Evolutionary conservation across 352 stramenopile species (phyloP), one percentile per base, ranked within the genome.

Genomic region (Pythium plurisporium): DNA sequence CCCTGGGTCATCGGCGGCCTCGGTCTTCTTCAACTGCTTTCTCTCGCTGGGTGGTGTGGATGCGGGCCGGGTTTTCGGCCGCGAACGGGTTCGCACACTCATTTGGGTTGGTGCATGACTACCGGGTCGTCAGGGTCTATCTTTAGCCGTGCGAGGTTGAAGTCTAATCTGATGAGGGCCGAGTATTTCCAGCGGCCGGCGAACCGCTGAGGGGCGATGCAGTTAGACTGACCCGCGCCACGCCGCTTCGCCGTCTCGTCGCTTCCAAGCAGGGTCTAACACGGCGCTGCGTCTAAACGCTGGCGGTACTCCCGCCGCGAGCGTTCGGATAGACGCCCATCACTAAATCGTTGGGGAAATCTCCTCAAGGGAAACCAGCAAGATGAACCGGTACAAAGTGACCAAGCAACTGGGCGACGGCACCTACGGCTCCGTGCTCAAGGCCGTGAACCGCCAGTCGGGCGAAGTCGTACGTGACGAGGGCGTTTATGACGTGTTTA

Each of bases 391-490:
- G 26, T 97, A 97, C 76, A 97, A 97, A 69, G 76, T 98, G 47
- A 98, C 91, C 30, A 97, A 98, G 73, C 86, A 97, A 65, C 72
- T 98, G 30, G 95, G 95, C 48, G 94, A 98, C 72, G 95, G 95
- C 55, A 98, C 95, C 15, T 98, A 98, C 57, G 94, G 95, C 42
- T 97, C 86, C 3, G 94, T 98, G 51, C 73, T 98, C 53, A 98
- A 98, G 67, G 91, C 94, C 41, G 80, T 98, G 23, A 98, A 98
- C 63, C 81, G 86, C 30, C 81, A 95, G 64, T 97, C 87, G 1
- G 91, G 91, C 40, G 93, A 98, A 92, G 82, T 96, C 62, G 88
- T 97, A 66, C 53, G 79, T 74, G n/a, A 3, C 8, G 31, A 37
- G 31, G 20, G 36, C 7, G 7, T 41, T 44, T 7, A 15, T 25